Conservation (phyloP, 2,329 filamentous ascomycete species). For the Zarea fungicola region DNA sequence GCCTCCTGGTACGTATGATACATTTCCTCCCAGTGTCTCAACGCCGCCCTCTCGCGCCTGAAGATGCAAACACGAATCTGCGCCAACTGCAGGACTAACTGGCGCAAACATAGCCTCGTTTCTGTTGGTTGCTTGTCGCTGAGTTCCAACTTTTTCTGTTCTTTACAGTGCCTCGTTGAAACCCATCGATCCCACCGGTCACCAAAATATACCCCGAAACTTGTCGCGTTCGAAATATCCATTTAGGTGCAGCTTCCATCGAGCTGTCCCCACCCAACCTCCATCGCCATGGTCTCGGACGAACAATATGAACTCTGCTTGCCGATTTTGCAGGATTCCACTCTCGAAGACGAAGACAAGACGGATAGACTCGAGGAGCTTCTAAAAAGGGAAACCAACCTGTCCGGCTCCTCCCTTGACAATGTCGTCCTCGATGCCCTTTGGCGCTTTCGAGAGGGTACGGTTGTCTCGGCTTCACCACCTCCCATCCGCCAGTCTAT, state of each 20-base stretch:
- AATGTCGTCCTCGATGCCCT: conserved; percentile 86
- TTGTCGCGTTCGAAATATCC: conserved; percentile 3
- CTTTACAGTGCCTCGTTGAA: background rate
- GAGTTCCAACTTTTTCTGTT: background rate
- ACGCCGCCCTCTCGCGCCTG: conserved; percentile 9
- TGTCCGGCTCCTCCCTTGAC: conserved; percentile 74
- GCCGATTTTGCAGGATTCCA: conserved; percentile 75
- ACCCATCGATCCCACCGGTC: no score
- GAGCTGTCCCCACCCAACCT: background rate
- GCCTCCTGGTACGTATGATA: conserved; percentile 4
- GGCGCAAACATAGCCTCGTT: background rate
- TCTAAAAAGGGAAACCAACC: conserved; percentile 68
- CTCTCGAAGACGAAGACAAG: conserved; percentile 90
- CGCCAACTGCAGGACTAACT: background rate
- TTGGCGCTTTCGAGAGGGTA: conserved; percentile 73
- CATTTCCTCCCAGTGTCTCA: background rate
- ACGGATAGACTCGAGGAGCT: conserved; percentile 86
- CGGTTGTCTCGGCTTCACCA: conserved; percentile 64
- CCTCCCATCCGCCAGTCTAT: conserved; percentile 84
- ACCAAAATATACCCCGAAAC: background rate
- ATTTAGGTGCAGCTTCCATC: background rate
- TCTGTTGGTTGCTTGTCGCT: background rate
- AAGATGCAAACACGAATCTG: background rate
- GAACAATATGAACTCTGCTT: conserved; percentile 88
- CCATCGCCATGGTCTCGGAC: conserved; percentile 77